Percentiles rank a stretch among this genome's conserved stretches.
Evolutionary conservation across 75 land plant species (phyloP).

Genomic region (Picea sitchensis): DNA sequence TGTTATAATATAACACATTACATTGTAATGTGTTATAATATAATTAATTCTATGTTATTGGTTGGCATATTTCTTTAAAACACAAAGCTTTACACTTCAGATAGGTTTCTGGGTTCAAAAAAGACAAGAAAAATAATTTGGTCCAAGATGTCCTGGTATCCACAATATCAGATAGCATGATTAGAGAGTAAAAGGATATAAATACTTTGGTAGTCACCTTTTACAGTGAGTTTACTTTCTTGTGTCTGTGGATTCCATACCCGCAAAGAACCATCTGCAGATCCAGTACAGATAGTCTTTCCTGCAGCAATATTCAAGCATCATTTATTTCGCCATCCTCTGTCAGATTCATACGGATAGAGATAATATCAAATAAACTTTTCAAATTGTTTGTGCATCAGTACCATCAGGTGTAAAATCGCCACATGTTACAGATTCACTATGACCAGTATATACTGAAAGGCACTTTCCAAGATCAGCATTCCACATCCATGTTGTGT

Average conservation of each 20-base stretch:
- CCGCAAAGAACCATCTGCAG: conserved; percentile 80
- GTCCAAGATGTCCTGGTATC: neutral
- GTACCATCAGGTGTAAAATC: conserved; percentile 97
- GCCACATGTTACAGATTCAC: conserved; percentile 82
- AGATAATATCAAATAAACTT: neutral
- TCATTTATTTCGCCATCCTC: neutral
- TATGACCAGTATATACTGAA: conserved; percentile 78
- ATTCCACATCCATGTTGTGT: conserved; percentile 94
- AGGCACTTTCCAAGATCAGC: conserved; percentile 65
- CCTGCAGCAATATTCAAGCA: conserved; percentile 43
- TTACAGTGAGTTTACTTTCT: conserved; percentile 61
- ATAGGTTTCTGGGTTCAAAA: neutral
- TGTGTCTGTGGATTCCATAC: conserved; percentile 91
- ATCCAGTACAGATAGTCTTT: conserved; percentile 82
- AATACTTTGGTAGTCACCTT: conserved; percentile 38
- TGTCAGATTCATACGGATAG: neutral
- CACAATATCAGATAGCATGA: neutral
- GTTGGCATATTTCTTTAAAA: neutral
- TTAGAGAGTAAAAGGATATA: neutral
- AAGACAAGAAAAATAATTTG: neutral
- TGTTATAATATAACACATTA: too few species aligned
- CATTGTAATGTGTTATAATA: too few species aligned
- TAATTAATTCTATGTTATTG: neutral
- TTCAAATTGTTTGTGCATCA: neutral
- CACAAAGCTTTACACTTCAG: neutral